Evolutionary conservation across 306 rosid species (phyloP).

Genomic region (Vigna radiata): DNA sequence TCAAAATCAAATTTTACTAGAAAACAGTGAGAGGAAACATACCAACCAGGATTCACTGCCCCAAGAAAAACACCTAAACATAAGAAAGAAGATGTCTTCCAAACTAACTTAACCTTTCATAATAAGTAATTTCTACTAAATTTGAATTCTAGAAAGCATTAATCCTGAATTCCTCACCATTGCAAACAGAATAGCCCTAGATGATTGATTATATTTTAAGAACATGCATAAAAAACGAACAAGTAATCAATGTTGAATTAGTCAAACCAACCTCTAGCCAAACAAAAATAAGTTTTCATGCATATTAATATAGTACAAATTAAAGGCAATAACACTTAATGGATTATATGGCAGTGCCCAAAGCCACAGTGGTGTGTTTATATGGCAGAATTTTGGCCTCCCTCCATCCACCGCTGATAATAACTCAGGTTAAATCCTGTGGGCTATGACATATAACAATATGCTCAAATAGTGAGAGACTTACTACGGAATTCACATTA

Average conservation of each 20-base stretch:
- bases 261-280: conserved; percentile 18
- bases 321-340: background rate
- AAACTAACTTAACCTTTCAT: conserved; percentile 9
- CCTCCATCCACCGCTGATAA: too few relatives aligned
- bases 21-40: background rate
- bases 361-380: too few relatives aligned
- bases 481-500: conserved; percentile 88
- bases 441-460: background rate
- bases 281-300: background rate
- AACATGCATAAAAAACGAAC: conserved; percentile 19
- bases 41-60: background rate
- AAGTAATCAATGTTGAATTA: conserved; percentile 5
- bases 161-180: conserved; percentile 8
- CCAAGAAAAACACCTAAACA: background rate
- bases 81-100: background rate
- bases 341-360: too few relatives aligned
- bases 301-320: conserved; percentile 2
- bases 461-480: conserved; percentile 46
- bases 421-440: background rate
- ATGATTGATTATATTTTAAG: background rate
- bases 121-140: background rate
- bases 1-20: background rate
- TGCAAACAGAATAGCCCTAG: conserved; percentile 4
- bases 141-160: conserved; percentile 18
- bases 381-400: too few relatives aligned